phyloP scores from a whole-genome alignment of 1,139 yeast genomes.

The Candida glucosophila region DNA sequence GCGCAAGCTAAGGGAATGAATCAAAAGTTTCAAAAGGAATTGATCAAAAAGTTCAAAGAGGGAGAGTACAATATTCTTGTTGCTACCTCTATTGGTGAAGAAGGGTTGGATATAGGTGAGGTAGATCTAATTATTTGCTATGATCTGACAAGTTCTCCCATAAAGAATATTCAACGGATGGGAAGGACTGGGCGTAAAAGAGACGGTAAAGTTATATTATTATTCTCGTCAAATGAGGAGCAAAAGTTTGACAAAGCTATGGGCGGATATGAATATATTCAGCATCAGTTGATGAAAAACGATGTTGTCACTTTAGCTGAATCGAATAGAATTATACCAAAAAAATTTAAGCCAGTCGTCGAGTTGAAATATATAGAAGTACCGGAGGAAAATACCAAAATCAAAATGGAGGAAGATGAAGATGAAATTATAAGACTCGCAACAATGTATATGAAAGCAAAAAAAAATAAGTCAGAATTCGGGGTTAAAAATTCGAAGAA shows the following conservation, averaged over 20 bases:
- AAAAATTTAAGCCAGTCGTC: slow-evolving; percentile 42
- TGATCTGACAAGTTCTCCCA: slow-evolving; percentile 90
- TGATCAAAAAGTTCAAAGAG: slow-evolving; percentile 61
- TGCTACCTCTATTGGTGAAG: slow-evolving; percentile 97
- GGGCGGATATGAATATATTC: slow-evolving; percentile 77
- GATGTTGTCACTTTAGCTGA: slow-evolving; percentile 32
- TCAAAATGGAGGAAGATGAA: slow-evolving; percentile 44
- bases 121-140: slow-evolving; percentile 89
- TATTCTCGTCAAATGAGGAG: slow-evolving; percentile 75
- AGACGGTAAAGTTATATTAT: slow-evolving; percentile 73
- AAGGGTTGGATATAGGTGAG: slow-evolving; percentile 96
- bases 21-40: slow-evolving; percentile 63
- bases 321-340: slow-evolving; percentile 64
- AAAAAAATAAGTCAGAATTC: slow-evolving; percentile 18
- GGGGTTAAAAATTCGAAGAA: slow-evolving; percentile 9
- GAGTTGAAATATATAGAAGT: slow-evolving; percentile 51
- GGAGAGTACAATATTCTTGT: slow-evolving; percentile 75
- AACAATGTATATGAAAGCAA: slow-evolving; percentile 30
- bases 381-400: slow-evolving; percentile 59
- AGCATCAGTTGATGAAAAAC: slow-evolving; percentile 45
- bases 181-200: slow-evolving; percentile 97
- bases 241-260: slow-evolving; percentile 75
- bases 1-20: slow-evolving; percentile 58
- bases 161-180: slow-evolving; percentile 89
- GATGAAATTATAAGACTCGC: slow-evolving; percentile 67